phyloP scores from a whole-genome alignment of 225 moss, liverwort and hornwort species.

The Pseudisothecium myosuroides region DNA sequence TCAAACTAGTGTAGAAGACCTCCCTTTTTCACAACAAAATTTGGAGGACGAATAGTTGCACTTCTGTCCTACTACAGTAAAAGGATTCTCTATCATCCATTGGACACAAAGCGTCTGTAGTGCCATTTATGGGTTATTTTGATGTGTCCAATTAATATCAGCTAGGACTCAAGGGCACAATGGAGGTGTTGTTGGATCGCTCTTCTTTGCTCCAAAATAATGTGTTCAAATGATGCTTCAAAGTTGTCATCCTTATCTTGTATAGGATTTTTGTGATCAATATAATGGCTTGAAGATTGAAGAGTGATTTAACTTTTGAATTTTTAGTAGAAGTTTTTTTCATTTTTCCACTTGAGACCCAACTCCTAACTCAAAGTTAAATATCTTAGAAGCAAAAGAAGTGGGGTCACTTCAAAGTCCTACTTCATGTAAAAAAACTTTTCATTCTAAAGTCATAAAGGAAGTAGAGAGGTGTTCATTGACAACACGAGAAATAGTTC shows the following conservation, averaged over 20 bases:
- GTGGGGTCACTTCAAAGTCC: fast-evolving
- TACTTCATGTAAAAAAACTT: background rate
- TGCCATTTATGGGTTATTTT: too few species aligned
- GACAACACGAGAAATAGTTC: background rate
- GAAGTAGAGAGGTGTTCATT: background rate
- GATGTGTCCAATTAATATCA: too few species aligned
- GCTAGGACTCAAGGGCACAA: too few species aligned
- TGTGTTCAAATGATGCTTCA: background rate
- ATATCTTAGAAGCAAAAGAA: background rate
- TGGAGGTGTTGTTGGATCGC: too few species aligned
- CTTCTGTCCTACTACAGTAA: too few species aligned
- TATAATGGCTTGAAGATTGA: background rate
- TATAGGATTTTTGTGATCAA: background rate
- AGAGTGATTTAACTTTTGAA: background rate
- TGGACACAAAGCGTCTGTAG: too few species aligned
- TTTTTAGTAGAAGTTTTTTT: background rate
- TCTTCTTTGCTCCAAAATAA: background rate
- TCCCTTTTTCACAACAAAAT: too few species aligned
- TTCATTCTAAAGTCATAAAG: background rate
- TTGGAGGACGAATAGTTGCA: too few species aligned
- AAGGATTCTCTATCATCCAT: too few species aligned
- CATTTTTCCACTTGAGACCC: too few species aligned
- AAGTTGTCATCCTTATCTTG: background rate
- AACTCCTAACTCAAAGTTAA: too few species aligned
- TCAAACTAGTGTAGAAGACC: too few species aligned